Conservation (phyloP, 2,329 filamentous ascomycete species). For the Stagonosporopsis rhizophila region DNA sequence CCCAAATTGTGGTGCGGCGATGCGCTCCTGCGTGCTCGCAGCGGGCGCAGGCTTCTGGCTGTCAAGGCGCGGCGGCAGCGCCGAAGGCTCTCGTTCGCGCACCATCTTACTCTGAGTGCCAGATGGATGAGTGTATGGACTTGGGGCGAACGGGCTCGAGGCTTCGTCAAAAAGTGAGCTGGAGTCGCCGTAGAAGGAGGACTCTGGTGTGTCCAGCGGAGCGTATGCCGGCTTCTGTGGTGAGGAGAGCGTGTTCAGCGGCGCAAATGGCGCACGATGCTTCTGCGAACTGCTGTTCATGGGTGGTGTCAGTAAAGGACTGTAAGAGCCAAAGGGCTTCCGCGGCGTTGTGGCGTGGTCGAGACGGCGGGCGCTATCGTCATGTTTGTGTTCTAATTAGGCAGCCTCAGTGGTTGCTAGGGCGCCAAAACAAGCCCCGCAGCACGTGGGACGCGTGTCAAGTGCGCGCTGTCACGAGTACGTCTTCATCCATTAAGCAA, state of each 20-base stretch:
- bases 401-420: slow-evolving; percentile 15
- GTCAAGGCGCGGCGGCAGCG: slow-evolving; percentile 39
- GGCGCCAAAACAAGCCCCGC: slow-evolving; percentile 16
- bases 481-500: neutral
- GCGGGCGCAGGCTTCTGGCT: slow-evolving; percentile 31
- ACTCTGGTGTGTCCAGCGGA: slow-evolving; percentile 7
- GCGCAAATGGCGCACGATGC: slow-evolving; percentile 42
- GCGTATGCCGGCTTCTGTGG: slow-evolving; percentile 41
- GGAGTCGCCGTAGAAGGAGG: slow-evolving; percentile 35
- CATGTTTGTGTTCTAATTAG: slow-evolving; percentile 21
- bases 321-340: neutral
- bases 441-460: slow-evolving; percentile 9
- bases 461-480: slow-evolving; percentile 22
- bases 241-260: slow-evolving; percentile 44
- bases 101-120: slow-evolving; percentile 53
- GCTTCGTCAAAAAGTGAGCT: slow-evolving; percentile 48
- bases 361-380: slow-evolving; percentile 6
- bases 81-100: slow-evolving; percentile 58
- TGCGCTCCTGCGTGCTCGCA: slow-evolving; percentile 43
- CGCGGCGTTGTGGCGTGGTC: neutral
- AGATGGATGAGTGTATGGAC: slow-evolving; percentile 15
- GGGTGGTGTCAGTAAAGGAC: neutral
- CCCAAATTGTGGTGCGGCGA: slow-evolving; percentile 59
- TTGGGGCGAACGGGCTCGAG: slow-evolving; percentile 9
- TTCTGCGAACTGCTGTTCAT: slow-evolving; percentile 41